Conservation (phyloP, 2,329 filamentous ascomycete species). For the Juglanconis oblonga region DNA sequence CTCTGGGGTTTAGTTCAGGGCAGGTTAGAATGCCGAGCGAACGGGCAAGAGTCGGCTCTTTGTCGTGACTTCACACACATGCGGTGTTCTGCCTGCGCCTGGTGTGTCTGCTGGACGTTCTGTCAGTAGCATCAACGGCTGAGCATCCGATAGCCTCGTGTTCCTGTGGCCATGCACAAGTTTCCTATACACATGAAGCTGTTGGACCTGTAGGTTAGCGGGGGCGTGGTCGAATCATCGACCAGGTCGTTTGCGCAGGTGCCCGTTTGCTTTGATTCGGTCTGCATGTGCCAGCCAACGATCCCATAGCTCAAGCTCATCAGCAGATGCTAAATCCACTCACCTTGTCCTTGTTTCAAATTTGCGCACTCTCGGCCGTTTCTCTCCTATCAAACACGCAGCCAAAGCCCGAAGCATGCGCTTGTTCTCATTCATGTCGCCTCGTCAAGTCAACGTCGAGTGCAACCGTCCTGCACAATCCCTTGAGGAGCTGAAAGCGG, state of each 20-base stretch:
- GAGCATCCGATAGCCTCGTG: slow-evolving; percentile 17
- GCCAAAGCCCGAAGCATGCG: slow-evolving; percentile 1
- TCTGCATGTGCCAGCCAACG: slow-evolving; percentile 27
- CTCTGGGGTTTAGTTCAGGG: background rate
- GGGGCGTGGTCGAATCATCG: slow-evolving; percentile 21
- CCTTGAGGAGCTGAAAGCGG: background rate
- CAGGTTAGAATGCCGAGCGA: background rate
- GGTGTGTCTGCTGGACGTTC: background rate
- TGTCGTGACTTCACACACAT: background rate
- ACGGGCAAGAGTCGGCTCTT: background rate
- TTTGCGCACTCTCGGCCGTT: slow-evolving; percentile 12
- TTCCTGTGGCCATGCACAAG: slow-evolving; percentile 26
- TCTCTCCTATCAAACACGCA: slow-evolving; percentile 3
- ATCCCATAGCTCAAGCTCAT: slow-evolving; percentile 20
- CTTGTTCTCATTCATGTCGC: slow-evolving; percentile 1
- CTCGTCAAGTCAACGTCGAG: background rate
- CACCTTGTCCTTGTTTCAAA: slow-evolving; percentile 15
- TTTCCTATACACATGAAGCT: slow-evolving; percentile 26
- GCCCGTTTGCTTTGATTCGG: slow-evolving; percentile 34
- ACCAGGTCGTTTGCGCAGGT: slow-evolving; percentile 35
- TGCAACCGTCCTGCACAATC: background rate
- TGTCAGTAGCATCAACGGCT: slow-evolving; percentile 1
- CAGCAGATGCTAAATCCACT: slow-evolving; percentile 4
- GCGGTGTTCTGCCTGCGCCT: background rate
- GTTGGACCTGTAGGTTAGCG: slow-evolving; percentile 24